Evolutionary conservation across 2,329 filamentous ascomycete genomes (phyloP).

Genomic region (Monosporascus sp.): DNA sequence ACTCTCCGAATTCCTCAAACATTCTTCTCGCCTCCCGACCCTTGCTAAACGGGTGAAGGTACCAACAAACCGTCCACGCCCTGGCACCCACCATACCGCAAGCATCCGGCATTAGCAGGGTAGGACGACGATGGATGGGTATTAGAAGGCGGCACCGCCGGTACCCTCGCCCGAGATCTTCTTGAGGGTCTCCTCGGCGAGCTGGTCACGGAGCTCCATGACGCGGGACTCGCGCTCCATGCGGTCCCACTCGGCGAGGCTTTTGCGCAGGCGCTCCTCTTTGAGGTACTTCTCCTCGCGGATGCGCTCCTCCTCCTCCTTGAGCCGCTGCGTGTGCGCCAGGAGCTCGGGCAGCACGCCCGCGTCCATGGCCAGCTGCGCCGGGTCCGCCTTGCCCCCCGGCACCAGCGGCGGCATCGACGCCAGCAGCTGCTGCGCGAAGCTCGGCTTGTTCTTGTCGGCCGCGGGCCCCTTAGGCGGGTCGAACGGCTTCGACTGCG

Average conservation of each 20-base stretch:
- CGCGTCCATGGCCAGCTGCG: slow-evolving; percentile 36
- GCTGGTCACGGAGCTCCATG: slow-evolving; percentile 51
- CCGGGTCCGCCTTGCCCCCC: slow-evolving; percentile 50
- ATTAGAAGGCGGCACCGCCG: slow-evolving; percentile 50
- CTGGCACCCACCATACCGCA: too few relatives aligned
- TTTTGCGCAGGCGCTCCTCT: slow-evolving; percentile 51
- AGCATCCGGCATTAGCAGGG: too few relatives aligned
- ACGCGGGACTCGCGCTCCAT: slow-evolving; percentile 50
- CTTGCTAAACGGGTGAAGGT: too few relatives aligned
- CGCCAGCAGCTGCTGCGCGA: slow-evolving; percentile 49
- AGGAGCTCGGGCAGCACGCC: slow-evolving; percentile 52
- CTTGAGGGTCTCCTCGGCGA: slow-evolving; percentile 53
- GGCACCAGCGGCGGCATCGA: slow-evolving; percentile 48
- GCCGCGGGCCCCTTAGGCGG: slow-evolving; percentile 51
- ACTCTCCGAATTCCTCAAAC: too few relatives aligned
- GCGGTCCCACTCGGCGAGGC: slow-evolving; percentile 48
- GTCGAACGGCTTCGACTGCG: slow-evolving; percentile 45
- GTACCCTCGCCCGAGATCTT: slow-evolving; percentile 52
- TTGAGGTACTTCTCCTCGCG: slow-evolving; percentile 48
- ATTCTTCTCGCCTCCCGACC: too few relatives aligned
- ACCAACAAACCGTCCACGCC: background rate
- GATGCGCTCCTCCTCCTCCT: slow-evolving; percentile 54
- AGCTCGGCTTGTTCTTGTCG: slow-evolving; percentile 31
- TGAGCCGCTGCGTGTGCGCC: slow-evolving; percentile 47
- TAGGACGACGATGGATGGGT: background rate